Evolutionary conservation across 805 yeast genomes (phyloP).

Genomic region (Yamadazyma akitaensis): DNA sequence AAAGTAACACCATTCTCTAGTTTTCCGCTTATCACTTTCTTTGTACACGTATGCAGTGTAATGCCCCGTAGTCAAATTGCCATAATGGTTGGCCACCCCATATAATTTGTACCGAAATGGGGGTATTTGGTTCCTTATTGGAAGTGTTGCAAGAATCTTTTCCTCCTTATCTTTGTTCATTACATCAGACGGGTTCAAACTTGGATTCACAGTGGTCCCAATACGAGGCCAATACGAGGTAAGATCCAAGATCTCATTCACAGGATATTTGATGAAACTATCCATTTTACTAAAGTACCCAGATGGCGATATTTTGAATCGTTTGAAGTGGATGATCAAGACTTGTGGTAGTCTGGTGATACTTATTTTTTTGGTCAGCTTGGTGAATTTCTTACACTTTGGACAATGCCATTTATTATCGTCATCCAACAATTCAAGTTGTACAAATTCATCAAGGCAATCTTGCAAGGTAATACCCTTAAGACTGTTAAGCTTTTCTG

Average conservation of each 20-base stretch:
- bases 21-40: slow-evolving; percentile 35
- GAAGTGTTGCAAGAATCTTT: slow-evolving; percentile 48
- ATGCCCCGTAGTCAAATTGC: slow-evolving; percentile 82
- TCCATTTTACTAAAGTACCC: slow-evolving; percentile 56
- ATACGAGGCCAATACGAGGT: slow-evolving; percentile 69
- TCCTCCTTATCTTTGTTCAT: slow-evolving; percentile 42
- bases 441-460: slow-evolving; percentile 76
- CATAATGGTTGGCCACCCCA: slow-evolving; percentile 83
- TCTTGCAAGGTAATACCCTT: slow-evolving; percentile 43
- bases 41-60: slow-evolving; percentile 80
- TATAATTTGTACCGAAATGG: slow-evolving; percentile 76
- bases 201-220: slow-evolving; percentile 26
- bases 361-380: slow-evolving; percentile 63
- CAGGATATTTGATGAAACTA: slow-evolving; percentile 66
- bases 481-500: slow-evolving; percentile 35
- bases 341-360: slow-evolving; percentile 78
- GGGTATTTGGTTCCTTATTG: slow-evolving; percentile 67
- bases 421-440: slow-evolving; percentile 68
- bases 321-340: slow-evolving; percentile 77
- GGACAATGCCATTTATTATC: slow-evolving; percentile 88
- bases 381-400: slow-evolving; percentile 58
- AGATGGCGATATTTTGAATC: slow-evolving; percentile 57
- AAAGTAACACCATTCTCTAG: slow-evolving; percentile 72
- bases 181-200: slow-evolving; percentile 7
- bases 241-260: slow-evolving; percentile 51